phyloP scores from a whole-genome alignment of 2,329 filamentous ascomycete genomes.

The Didymella exigua region DNA sequence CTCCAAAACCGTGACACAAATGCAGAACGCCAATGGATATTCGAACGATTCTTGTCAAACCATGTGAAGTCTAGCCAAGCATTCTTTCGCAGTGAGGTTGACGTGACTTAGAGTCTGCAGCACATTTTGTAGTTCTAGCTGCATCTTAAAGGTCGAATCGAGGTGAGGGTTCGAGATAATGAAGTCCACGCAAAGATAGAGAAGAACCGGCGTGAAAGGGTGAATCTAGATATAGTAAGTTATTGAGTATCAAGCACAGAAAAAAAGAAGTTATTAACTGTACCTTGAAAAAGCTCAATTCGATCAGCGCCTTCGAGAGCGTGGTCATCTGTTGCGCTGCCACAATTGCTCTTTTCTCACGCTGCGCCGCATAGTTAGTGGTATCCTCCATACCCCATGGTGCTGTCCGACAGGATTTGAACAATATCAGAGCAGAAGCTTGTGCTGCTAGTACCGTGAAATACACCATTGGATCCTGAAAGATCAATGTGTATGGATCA shows the following conservation, averaged over 20 bases:
- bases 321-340: slow-evolving; percentile 5
- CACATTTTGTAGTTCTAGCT: not conserved
- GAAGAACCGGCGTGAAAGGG: slow-evolving; percentile 5
- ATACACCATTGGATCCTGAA: slow-evolving; percentile 4
- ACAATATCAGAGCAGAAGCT: not conserved
- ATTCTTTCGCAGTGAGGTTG: slow-evolving; percentile 2
- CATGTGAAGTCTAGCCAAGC: slow-evolving; percentile 4
- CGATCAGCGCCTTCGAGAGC: slow-evolving; percentile 2
- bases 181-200: slow-evolving; percentile 4
- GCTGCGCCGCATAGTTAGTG: not conserved
- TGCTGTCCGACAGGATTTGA: slow-evolving; percentile 2
- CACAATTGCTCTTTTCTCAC: slow-evolving; percentile 1
- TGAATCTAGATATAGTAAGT: not conserved
- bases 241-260: not conserved
- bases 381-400: slow-evolving; percentile 3
- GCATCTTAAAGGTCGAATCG: slow-evolving; percentile 5
- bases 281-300: slow-evolving; percentile 10
- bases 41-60: not conserved
- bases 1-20: too few species aligned
- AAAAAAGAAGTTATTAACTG: not conserved
- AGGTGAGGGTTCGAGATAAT: not conserved
- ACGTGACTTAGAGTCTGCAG: not conserved
- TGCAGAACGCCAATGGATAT: too few species aligned
- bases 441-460: slow-evolving; percentile 4
- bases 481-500: slow-evolving; percentile 4